These are phyloP conservation scores for sorghum (Sorghum bicolor) DNA, from an alignment of 176 grass and related monocot genomes.

Conservation along the genomic window Sorghum_bicolor_NCBIv3 NC_012870.2:69692501-69693000, in stretches of 20 bases:
- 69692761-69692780: conserved; percentile 98
- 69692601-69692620: neutral
- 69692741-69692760: conserved; percentile 97
- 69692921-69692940: conserved; percentile 96
- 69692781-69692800: conserved; percentile 99
- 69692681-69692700: conserved; percentile 49
- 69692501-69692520: neutral
- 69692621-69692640: conserved; percentile 7
- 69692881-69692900: conserved; percentile 91
- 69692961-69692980: conserved; percentile 61
- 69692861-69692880: conserved; percentile 84
- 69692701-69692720: conserved; percentile 99
- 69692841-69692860: conserved; percentile 87
- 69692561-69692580: neutral
- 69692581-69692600: neutral
- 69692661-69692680: conserved; percentile 12
- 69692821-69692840: conserved; percentile 92
- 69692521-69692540: neutral
- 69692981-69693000: conserved; percentile 74
- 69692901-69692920: conserved; percentile 94
- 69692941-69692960: conserved; percentile 94
- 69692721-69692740: conserved; percentile 98
- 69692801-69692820: conserved; percentile 98
- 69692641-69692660: neutral
- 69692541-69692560: no score